These are phyloP conservation scores for Amphichorda felina DNA, from an alignment of 2,329 filamentous ascomycete genomes.

Conservation along the genomic window DNA sequence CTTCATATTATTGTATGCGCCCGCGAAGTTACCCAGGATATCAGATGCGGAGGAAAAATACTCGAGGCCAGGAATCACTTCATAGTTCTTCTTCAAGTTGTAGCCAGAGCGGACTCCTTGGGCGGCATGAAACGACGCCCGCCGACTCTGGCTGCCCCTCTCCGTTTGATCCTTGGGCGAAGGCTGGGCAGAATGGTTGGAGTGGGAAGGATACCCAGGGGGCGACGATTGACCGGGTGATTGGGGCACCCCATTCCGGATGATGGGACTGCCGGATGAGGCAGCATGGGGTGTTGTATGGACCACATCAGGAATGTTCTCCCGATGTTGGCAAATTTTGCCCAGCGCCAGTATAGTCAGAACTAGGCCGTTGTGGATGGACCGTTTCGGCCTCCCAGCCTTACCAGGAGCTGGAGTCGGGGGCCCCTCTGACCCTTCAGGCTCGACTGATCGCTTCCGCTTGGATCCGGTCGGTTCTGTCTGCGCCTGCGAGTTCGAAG, in stretches of 20 bases:
- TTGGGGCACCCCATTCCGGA: slow-evolving; percentile 37
- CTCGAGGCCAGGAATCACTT: slow-evolving; percentile 77
- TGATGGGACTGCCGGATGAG: slow-evolving; percentile 17
- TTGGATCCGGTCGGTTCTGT: slow-evolving; percentile 27
- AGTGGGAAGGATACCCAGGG: slow-evolving; percentile 29
- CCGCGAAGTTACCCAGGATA: slow-evolving; percentile 72
- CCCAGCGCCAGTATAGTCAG: slow-evolving; percentile 77
- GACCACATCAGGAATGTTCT: slow-evolving; percentile 46
- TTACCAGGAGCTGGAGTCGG: slow-evolving; percentile 20
- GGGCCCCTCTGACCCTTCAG: slow-evolving; percentile 18
- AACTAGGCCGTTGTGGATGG: slow-evolving; percentile 70
- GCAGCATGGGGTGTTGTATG: slow-evolving; percentile 7
- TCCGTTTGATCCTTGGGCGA: slow-evolving; percentile 39
- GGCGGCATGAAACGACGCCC: slow-evolving; percentile 38
- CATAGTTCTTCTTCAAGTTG: slow-evolving; percentile 49
- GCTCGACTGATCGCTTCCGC: slow-evolving; percentile 41
- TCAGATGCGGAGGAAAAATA: slow-evolving; percentile 83
- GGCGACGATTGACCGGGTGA: slow-evolving; percentile 46
- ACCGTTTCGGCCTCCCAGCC: slow-evolving; percentile 44
- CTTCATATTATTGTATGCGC: slow-evolving; percentile 66
- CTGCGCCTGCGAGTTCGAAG: slow-evolving; percentile 11
- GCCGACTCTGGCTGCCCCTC: slow-evolving; percentile 30
- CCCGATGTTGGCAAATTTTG: slow-evolving; percentile 56
- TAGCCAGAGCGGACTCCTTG: slow-evolving; percentile 13
- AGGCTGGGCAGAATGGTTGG: slow-evolving; percentile 35